Evolutionary conservation across 2,329 filamentous ascomycete species (phyloP), one percentile per base, ranked within the genome.

Genomic region (Exophiala alcalophila): DNA sequence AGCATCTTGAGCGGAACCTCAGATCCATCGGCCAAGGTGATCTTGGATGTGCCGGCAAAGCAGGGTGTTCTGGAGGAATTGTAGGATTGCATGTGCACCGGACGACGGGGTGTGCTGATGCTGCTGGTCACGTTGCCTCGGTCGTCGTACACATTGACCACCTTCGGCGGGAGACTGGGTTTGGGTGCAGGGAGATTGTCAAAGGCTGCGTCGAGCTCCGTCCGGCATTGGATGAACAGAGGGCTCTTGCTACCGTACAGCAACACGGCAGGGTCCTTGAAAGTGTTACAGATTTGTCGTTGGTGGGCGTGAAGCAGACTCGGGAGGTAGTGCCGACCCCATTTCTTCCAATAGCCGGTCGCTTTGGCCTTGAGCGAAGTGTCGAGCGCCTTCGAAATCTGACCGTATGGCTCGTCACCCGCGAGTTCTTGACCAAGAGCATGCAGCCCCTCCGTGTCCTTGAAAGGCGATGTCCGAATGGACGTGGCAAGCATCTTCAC

Each of bases 191-290:
- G 58, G 25, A 65, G 53, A 20, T 57, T 59, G 41, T 66, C 62
- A 45, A 65, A 65, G 0, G 69, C 69, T 0, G 52, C 52, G 42
- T 78, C 72, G 0, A 81, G 67, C 1, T 59, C 53, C 33, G 75
- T 65, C 6, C 76, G 65, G 54, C 73, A 80, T 4, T 59, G 50
- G 10, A 60, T 57, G 55, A 83, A 82, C 3, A 81, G 63, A 0
- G 70, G 66, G 37, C 73, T 78, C 1, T 67, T 57, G 0, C 54
- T 53, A 11, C 76, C 71, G 52, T 81, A 82, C 49, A 69, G 65
- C 5, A 76, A 66, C 3, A 78, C 75, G 0, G 78, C 78, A 0
- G 72, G 64, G 46, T 82, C 79, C 55, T 80, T 80, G 69, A 81
- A 81, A 0, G 73, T 74, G 57, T 79, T 80, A 64, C 78, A 80